Evolutionary conservation across 2,329 filamentous ascomycete species (phyloP), one percentile per base, ranked within the genome.

Genomic region (Aspergillus luchuensis): DNA sequence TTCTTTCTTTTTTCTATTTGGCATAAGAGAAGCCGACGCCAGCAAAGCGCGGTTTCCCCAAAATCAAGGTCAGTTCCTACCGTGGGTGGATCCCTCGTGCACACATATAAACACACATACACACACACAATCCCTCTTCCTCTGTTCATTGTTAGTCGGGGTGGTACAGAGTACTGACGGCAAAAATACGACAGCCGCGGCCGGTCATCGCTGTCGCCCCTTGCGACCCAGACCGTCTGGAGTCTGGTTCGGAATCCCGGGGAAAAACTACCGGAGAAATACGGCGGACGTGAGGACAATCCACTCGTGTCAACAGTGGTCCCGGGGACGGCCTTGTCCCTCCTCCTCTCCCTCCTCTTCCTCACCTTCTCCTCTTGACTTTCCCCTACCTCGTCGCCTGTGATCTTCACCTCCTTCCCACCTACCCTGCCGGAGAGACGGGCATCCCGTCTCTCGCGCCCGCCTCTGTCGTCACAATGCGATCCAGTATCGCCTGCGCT

Each of bases 401-500:
- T 10, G 45, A 30, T 30, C 49, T 49, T 21, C 19, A 56, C 30
- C 39, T 36, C 51, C 33, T 51, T 28, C 21, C 36, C 47, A 21
- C 13, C 19, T 25, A 23, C 39, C 43, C 39, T 41, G 54, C 57
- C 48, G 56, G 58, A 61, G 61, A 64, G 65, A 66, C 63, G 65
- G 64, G 57, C 25, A 10, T 41, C 39, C 62, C 60, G 64, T 65
- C 59, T 61, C 62, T 63, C 58, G 56, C 57, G 38, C 50, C 60
- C 53, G 51, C 51, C 55, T 48, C 38, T 47, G 28, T 43, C 59
- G 36, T 57, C 57, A 73, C 33, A 36, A 89, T 92, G 85, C 85
- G 91, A 67, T 92, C 90, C 50, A 91, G 89, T 71, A 91, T 94
- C 72, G 91, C 91, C 51, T 95, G 91, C 76, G 81, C 86, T 63